Evolutionary conservation across 1,284 basidiomycete species (phyloP).

Genomic region (Tilletiaria anomala): DNA sequence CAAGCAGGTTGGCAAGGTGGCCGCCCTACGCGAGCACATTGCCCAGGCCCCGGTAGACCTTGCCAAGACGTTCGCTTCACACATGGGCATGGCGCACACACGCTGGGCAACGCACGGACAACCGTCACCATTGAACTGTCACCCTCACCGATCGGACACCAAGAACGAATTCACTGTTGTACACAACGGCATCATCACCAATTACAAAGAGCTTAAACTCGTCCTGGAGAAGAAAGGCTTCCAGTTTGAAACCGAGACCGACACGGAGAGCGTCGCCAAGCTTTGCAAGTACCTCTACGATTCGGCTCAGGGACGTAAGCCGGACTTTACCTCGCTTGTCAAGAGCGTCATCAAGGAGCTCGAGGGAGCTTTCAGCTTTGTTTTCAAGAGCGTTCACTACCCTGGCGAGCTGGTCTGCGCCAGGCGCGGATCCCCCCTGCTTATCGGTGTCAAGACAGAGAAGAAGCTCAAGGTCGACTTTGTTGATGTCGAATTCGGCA

Average conservation of each 20-base stretch:
- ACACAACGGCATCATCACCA: conserved; percentile 99
- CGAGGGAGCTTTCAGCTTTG: conserved; percentile 96
- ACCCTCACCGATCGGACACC: conserved; percentile 79
- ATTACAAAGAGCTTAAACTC: conserved; percentile 71
- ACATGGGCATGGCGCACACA: conserved; percentile 96
- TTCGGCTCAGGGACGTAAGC: conserved; percentile 70
- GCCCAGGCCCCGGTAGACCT: conserved; percentile 61
- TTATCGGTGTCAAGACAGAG: conserved; percentile 98
- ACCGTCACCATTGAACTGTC: conserved; percentile 69
- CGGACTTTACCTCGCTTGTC: conserved; percentile 79
- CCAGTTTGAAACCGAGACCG: conserved; percentile 87
- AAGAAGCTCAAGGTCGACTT: conserved; percentile 99
- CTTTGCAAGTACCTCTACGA: conserved; percentile 95
- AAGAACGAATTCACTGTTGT: conserved; percentile 77
- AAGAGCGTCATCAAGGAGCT: conserved; percentile 96
- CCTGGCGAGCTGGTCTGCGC: conserved; percentile 87
- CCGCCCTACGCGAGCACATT: conserved; percentile 81
- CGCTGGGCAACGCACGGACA: conserved; percentile 99
- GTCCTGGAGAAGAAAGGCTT: conserved; percentile 93
- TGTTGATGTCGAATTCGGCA: conserved; percentile 70
- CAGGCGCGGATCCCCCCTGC: conserved; percentile 86
- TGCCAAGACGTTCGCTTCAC: conserved; percentile 64
- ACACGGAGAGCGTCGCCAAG: conserved; percentile 93
- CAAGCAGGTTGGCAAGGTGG: conserved; percentile 98
- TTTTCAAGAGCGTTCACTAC: conserved; percentile 94